Conservation (phyloP, 495 filamentous ascomycete species). For the Hypoxylon intermedium region DNA sequence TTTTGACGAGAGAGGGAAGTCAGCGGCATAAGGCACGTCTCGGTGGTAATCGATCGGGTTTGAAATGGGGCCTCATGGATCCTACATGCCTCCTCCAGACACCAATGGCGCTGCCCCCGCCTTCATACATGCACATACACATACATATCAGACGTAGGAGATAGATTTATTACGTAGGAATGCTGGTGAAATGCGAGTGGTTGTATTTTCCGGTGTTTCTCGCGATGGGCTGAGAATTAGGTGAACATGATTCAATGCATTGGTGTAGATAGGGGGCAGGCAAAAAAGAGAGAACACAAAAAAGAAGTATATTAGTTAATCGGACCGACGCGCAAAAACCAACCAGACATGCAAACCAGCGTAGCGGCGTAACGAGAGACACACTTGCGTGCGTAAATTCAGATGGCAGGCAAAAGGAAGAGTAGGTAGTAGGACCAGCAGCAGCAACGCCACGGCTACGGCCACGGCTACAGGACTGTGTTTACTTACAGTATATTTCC, state of each 20-base stretch:
- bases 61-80: constrained; percentile 27
- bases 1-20: constrained; percentile 12
- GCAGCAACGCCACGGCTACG: no score
- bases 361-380: background rate
- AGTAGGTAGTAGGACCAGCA: no score
- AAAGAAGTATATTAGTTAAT: constrained; percentile 28
- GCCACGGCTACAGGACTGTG: no score
- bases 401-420: no score
- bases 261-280: constrained; percentile 10
- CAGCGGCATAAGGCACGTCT: background rate
- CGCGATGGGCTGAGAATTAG: background rate
- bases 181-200: constrained; percentile 5
- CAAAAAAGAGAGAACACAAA: no score
- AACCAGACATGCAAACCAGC: constrained; percentile 5
- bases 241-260: constrained; percentile 9
- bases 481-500: constrained; percentile 1
- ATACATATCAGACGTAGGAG: constrained; percentile 6
- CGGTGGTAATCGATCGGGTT: constrained; percentile 10
- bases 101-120: constrained; percentile 19
- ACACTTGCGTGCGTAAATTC: no score
- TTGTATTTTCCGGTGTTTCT: constrained; percentile 5
- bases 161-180: background rate
- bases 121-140: constrained; percentile 4
- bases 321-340: constrained; percentile 27
- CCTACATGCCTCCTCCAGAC: constrained; percentile 21